Conservation (phyloP, 768 basidiomycete genomes). For the Tylopilus vinaceipallidus region DNA sequence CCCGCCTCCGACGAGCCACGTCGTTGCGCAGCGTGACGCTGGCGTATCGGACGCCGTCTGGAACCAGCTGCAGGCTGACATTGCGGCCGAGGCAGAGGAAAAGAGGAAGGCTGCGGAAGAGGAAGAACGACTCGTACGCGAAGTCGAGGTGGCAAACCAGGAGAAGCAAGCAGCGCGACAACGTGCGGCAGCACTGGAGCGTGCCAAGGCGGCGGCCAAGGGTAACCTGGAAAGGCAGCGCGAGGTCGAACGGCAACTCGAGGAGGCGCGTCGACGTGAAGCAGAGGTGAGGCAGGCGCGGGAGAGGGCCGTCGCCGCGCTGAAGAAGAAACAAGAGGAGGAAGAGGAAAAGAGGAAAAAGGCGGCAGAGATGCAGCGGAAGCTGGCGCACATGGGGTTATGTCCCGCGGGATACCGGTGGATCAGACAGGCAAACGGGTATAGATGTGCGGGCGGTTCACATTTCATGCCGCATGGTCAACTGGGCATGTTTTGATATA, state of each 20-base stretch:
- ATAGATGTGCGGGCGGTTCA: slow-evolving; percentile 45
- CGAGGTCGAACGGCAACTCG: slow-evolving; percentile 28
- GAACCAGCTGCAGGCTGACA: slow-evolving; percentile 45
- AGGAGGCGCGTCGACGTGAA: slow-evolving; percentile 31
- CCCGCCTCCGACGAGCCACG: slow-evolving; percentile 7
- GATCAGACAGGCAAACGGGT: slow-evolving; percentile 41
- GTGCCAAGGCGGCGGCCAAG: slow-evolving; percentile 21
- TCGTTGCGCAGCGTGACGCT: slow-evolving; percentile 38
- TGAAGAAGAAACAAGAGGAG: slow-evolving; percentile 34
- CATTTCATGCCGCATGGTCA: slow-evolving; percentile 37
- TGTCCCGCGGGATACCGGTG: slow-evolving; percentile 47
- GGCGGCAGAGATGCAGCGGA: slow-evolving; percentile 38
- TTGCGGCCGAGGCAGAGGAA: slow-evolving; percentile 24
- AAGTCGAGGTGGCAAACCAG: slow-evolving; percentile 15
- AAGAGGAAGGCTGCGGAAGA: slow-evolving; percentile 19
- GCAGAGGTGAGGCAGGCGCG: slow-evolving; percentile 23
- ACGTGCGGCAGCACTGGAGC: slow-evolving; percentile 14
- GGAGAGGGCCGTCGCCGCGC: slow-evolving; percentile 24
- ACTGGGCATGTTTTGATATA: slow-evolving; percentile 1
- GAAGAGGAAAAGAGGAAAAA: slow-evolving; percentile 36
- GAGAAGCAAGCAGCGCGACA: slow-evolving; percentile 10
- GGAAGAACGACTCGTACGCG: slow-evolving; percentile 17
- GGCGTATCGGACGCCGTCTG: slow-evolving; percentile 56
- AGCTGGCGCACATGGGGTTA: slow-evolving; percentile 46
- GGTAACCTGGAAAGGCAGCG: slow-evolving; percentile 16